Evolutionary conservation across 257 asterid species (phyloP).

Genomic region (Salvia hispanica): DNA sequence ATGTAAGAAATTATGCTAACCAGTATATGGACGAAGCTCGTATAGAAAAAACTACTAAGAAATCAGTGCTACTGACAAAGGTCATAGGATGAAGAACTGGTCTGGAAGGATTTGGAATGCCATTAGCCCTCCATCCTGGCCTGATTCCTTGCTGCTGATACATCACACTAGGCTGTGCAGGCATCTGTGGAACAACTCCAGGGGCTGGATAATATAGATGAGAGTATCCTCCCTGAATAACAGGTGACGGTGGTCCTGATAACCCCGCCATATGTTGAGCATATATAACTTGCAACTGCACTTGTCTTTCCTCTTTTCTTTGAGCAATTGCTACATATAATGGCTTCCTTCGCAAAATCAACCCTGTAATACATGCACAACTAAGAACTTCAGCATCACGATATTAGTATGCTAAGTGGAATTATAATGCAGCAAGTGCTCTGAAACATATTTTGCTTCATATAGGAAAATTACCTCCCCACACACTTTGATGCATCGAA

Average conservation of each 20-base stretch:
- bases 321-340: constrained; percentile 81
- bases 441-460: no score
- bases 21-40: no score
- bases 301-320: constrained; percentile 81
- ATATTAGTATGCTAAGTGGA: not conserved
- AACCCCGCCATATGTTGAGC: constrained; percentile 61
- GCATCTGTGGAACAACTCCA: constrained; percentile 52
- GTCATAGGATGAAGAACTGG: constrained; percentile 53
- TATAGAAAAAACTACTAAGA: not conserved
- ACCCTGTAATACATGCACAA: constrained; percentile 46
- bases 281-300: constrained; percentile 58
- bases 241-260: constrained; percentile 55
- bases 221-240: constrained; percentile 65
- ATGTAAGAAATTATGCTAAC: no score
- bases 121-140: constrained; percentile 73
- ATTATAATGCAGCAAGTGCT: not conserved
- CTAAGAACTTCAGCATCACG: not conserved
- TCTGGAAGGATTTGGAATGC: constrained; percentile 48
- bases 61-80: constrained; percentile 49
- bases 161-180: constrained; percentile 56
- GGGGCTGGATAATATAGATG: constrained; percentile 57
- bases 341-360: constrained; percentile 70
- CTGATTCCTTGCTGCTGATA: constrained; percentile 60
- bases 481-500: constrained; percentile 6
- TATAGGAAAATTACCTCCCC: not conserved